Evolutionary conservation across 306 rosid species (phyloP).

Genomic region (Vigna radiata): DNA sequence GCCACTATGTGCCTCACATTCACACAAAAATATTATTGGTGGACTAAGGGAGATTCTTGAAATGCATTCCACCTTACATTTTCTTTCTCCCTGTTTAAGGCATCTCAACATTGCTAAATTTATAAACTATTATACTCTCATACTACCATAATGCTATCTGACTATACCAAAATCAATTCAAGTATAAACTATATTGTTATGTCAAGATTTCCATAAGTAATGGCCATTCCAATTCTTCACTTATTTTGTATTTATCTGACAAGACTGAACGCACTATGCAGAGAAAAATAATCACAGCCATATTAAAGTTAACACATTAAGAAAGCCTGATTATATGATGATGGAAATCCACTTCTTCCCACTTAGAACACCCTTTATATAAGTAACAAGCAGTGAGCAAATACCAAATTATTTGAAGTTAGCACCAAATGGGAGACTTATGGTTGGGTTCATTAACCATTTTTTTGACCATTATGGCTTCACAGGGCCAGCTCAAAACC

Average conservation of each 20-base stretch:
- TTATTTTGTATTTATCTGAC: background rate
- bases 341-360: too few relatives aligned
- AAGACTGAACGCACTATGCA: background rate
- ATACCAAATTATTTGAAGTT: too few relatives aligned
- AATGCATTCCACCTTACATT: background rate
- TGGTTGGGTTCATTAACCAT: too few relatives aligned
- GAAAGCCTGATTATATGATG: too few relatives aligned
- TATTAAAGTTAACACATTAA: too few relatives aligned
- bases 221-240: background rate
- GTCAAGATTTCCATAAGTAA: background rate
- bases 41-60: background rate
- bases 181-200: constrained; percentile 7
- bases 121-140: background rate
- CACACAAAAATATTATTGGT: background rate
- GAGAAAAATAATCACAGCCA: background rate
- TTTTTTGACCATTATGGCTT: too few relatives aligned
- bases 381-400: too few relatives aligned
- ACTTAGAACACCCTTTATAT: too few relatives aligned
- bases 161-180: constrained; percentile 18
- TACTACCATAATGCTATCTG: constrained; percentile 35
- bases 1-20: background rate
- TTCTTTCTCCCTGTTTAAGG: background rate
- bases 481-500: too few relatives aligned
- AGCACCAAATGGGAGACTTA: too few relatives aligned
- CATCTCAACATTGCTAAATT: constrained; percentile 9